Evolutionary conservation across 257 asterid genomes (phyloP), one percentile per base, ranked within the genome.

Genomic region (Ilex asprella): DNA sequence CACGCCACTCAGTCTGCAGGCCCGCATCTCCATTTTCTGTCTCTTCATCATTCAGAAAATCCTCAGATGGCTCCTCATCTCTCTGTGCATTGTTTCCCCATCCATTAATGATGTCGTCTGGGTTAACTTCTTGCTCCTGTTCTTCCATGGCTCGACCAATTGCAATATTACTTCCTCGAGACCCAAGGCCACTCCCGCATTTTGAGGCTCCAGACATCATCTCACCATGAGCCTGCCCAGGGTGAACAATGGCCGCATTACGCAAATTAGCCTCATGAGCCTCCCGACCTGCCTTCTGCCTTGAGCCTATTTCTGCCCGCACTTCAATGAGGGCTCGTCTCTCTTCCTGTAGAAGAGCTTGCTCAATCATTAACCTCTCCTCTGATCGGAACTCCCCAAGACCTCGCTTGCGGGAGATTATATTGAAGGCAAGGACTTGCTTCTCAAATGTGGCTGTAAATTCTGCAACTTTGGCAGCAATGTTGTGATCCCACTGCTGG

Each of bases 401-500:
- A 39, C 79, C 89, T 70, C 95, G 79, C 70, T 93, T 89, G 54
- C 83, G 88, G 62, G 94, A 82, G 21, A 93, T 89, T 14, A 93
- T 87, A 70, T 93, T 93, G 78, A 93, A 89, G 0, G 99, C 99
- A 51, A 84, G 95, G 56, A 93, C 97, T 74, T 93, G 99, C 69
- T 89, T 93, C 89, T 93, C 99, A 55, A 93, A 93, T 51, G 99
- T 89, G 59, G 94, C 94, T 21, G 97, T 87, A 80, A 93, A 93
- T 77, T 93, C 99, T 12, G 95, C 89, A 60, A 93, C 95, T 82
- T 93, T 93, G 14, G 92, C 94, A 12, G 97, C 91, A 61, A 93
- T 87, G 55, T 93, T 93, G 61, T 87, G 86, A 76, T 93, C 99
- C 99, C 99, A 93, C 72, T 87, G 99, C 81, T 93, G 99, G 31